Base-by-base conservation (phyloP, 2,329 filamentous ascomycete species). In the Didymella pomorum region DNA sequence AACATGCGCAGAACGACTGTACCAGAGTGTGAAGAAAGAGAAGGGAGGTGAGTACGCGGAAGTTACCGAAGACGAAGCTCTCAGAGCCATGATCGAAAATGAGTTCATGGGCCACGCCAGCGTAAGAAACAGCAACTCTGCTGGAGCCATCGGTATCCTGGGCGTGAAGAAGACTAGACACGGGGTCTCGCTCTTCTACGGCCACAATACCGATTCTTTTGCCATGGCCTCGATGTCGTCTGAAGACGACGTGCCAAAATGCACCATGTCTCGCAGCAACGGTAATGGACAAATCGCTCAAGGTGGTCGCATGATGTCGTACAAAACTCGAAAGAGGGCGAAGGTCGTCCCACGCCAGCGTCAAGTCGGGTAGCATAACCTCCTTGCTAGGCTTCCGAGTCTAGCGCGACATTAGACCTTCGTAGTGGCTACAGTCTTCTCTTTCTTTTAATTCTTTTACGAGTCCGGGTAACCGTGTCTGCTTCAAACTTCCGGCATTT, bases 41-140 rank as follows among this genome's bases (percentile, higher is more conserved):
- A 79, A 77, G 48, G 84, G 81, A 16, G 92, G 92, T 7, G 76
- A 77, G 8, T 86, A 90, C 62, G 81, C 90, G 16, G 77, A 83
- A 11, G 89, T 89, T 14, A 86, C 87, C 16, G 91, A 96, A 64
- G 93, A 98, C 65, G 89, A 91, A 69, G 86, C 86, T 6, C 84
- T 98, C 76, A 83, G 86, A 65, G 85, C 85, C 0, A 94, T 97
- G 79, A 90, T 99, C 63, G 80, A 87, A 48, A 82, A 89, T n/a
- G 95, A 98, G 73, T 99, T 99, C 73, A 95, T 96, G 88, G 85
- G 88, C 43, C 95, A 97, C 73, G 91, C 93, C 0, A 92, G 93
- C 49, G 93, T 99, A 62, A 84, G 82, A 66, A 83, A 89, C 69
- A 95, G 92, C 68, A 86, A 89, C 53, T 94, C 92, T 11, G 83